These are phyloP conservation scores for Coriolopsis trogii DNA, from an alignment of 1,284 basidiomycete genomes.

Conservation along the genomic window DNA sequence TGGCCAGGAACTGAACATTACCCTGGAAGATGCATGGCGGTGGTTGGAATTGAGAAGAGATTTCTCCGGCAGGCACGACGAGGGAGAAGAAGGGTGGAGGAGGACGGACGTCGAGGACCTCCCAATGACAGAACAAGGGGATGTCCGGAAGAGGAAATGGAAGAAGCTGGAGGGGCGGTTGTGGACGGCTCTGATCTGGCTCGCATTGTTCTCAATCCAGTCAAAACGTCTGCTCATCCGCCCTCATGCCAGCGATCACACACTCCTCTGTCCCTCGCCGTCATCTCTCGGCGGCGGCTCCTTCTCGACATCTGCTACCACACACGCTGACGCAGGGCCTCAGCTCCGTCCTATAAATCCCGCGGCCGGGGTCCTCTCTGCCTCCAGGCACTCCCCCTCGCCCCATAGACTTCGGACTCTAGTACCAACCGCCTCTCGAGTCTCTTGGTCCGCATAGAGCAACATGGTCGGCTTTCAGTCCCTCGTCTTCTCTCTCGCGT, in stretches of 20 bases:
- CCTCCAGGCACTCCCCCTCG: conserved; percentile 27
- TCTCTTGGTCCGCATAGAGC: conserved; percentile 20
- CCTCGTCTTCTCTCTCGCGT: conserved; percentile 39
- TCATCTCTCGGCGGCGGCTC: conserved; percentile 23
- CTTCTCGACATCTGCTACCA: conserved; percentile 20
- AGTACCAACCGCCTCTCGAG: conserved; percentile 18
- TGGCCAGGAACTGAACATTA: conserved; percentile 1
- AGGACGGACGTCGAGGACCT: conserved; percentile 6
- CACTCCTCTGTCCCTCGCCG: conserved; percentile 33
- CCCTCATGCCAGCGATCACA: conserved; percentile 16
- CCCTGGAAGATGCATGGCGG: neutral
- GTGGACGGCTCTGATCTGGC: conserved; percentile 11
- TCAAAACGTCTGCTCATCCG: conserved; percentile 20
- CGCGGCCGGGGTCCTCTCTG: conserved; percentile 6
- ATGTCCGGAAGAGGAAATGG: conserved; percentile 29
- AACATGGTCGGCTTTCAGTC: conserved; percentile 43
- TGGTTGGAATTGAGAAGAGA: neutral
- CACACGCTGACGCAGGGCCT: conserved; percentile 21
- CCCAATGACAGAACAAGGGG: conserved; percentile 33
- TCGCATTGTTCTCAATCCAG: conserved; percentile 33
- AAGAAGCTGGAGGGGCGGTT: too few relatives aligned
- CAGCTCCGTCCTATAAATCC: conserved; percentile 29
- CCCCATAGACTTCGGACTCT: conserved; percentile 22
- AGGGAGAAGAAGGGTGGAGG: conserved; percentile 1
- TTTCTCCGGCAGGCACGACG: conserved; percentile 15